A percentile compares a stretch with the other conserved stretches of the same genome.
phyloP scores from a whole-genome alignment of 108 stramenopile genomes.

The Stephanodiscus triporus region DNA sequence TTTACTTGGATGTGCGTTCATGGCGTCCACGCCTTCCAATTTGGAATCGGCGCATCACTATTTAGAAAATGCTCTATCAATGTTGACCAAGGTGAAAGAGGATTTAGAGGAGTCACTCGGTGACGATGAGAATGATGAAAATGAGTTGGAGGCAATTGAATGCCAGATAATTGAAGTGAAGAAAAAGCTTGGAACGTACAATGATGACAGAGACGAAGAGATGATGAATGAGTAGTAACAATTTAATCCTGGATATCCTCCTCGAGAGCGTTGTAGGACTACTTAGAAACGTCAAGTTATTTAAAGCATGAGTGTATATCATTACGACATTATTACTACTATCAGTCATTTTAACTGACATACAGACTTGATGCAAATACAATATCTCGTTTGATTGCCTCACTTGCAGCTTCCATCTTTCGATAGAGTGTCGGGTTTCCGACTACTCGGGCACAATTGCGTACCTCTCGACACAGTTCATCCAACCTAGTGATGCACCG shows the following conservation, averaged over 20 bases:
- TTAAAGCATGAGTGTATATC: background rate
- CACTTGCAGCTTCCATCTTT: slow-evolving; percentile 95
- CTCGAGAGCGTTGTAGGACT: background rate
- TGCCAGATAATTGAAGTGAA: slow-evolving; percentile 64
- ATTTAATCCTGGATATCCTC: background rate
- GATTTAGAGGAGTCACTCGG: slow-evolving; percentile 53
- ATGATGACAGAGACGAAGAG: slow-evolving; percentile 17
- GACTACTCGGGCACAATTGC: slow-evolving; percentile 94
- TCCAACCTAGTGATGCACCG: slow-evolving; percentile 95
- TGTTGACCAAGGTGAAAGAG: slow-evolving; percentile 72
- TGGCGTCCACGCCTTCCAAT: slow-evolving; percentile 49
- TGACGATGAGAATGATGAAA: slow-evolving; percentile 51
- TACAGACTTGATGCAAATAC: slow-evolving; percentile 97
- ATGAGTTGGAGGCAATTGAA: slow-evolving; percentile 55
- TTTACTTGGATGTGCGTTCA: slow-evolving; percentile 83
- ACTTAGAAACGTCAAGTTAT: background rate
- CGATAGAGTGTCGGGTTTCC: slow-evolving; percentile 95
- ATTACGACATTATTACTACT: no score
- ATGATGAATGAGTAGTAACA: slow-evolving; percentile 28
- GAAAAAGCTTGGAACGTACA: slow-evolving; percentile 35
- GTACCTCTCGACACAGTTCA: slow-evolving; percentile 96
- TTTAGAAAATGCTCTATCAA: slow-evolving; percentile 67
- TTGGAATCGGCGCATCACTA: slow-evolving; percentile 66
- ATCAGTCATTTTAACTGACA: slow-evolving; percentile 59
- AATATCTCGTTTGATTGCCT: slow-evolving; percentile 95